phyloP scores from a whole-genome alignment of 106 monocot species.

The Xerophyta viscosa region DNA sequence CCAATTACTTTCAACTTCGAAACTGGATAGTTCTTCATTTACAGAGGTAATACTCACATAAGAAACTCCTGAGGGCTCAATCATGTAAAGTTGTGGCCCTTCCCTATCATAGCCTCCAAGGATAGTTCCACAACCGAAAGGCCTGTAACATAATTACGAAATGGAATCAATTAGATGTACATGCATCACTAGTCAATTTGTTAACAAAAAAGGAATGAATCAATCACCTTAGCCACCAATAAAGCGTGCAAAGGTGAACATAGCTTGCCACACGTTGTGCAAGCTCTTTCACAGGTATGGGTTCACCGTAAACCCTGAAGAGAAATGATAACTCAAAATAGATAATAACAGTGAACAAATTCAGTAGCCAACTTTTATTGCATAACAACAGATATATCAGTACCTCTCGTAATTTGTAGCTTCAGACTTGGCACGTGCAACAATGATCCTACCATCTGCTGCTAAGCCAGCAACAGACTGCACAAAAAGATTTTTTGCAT shows the following conservation, averaged over 20 bases:
- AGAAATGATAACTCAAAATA: conserved; percentile 11
- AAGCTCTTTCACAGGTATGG: conserved; percentile 95
- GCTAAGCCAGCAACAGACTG: conserved; percentile 71
- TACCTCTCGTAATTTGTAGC: conserved; percentile 64
- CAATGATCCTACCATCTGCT: conserved; percentile 79
- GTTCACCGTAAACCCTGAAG: conserved; percentile 92
- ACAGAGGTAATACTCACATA: conserved; percentile 65
- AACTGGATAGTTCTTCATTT: too few species aligned
- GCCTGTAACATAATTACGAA: conserved; percentile 35
- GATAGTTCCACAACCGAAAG: conserved; percentile 95
- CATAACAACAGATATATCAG: too few species aligned
- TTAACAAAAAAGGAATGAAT: not conserved
- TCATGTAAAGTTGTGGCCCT: conserved; percentile 98
- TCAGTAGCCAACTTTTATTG: too few species aligned
- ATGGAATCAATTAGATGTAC: not conserved
- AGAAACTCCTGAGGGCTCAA: conserved; percentile 95
- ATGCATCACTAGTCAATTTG: not conserved
- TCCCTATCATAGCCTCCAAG: conserved; percentile 98
- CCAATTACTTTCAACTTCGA: too few species aligned
- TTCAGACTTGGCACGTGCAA: conserved; percentile 78
- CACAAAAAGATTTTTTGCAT: too few species aligned
- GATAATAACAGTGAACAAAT: not conserved
- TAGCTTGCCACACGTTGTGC: conserved; percentile 98
- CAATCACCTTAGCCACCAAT: conserved; percentile 97
- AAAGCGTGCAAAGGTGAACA: conserved; percentile 98